These are phyloP conservation scores for Citrus medica DNA, from an alignment of 345 rosid genomes.

Conservation along the genomic window DNA sequence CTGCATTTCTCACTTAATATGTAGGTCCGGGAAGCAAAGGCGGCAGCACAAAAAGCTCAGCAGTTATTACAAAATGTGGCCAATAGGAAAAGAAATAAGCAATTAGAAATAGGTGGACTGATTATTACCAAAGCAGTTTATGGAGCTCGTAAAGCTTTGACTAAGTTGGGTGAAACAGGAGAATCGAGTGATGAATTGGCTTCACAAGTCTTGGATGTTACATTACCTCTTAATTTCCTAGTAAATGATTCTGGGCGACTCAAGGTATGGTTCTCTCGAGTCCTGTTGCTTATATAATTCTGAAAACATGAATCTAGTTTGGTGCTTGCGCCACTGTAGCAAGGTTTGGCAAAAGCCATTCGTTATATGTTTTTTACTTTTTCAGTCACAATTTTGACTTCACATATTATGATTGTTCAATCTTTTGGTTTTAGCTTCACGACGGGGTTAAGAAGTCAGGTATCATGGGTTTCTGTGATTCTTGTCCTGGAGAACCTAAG, in stretches of 20 bases:
- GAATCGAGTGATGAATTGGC: constrained; percentile 32
- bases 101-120: constrained; percentile 66
- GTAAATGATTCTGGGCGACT: constrained; percentile 77
- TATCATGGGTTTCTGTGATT: constrained; percentile 97
- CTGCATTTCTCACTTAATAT: constrained; percentile 2
- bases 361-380: neutral
- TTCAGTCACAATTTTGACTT: neutral
- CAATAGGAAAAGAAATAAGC: constrained; percentile 69
- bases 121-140: constrained; percentile 71
- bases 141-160: constrained; percentile 61
- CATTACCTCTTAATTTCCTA: constrained; percentile 85
- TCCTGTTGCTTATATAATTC: neutral
- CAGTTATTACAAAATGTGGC: constrained; percentile 74
- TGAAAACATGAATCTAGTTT: constrained; percentile 1
- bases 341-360: neutral
- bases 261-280: constrained; percentile 44
- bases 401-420: neutral
- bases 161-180: constrained; percentile 38
- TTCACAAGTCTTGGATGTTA: constrained; percentile 68
- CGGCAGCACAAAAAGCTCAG: constrained; percentile 79
- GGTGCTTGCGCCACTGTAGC: neutral
- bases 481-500: constrained; percentile 86
- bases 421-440: constrained; percentile 57
- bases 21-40: constrained; percentile 76
- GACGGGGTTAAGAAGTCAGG: constrained; percentile 90